Base-by-base conservation (phyloP, 2,329 filamentous ascomycete species). In the Pseudogymnoascus sp. region DNA sequence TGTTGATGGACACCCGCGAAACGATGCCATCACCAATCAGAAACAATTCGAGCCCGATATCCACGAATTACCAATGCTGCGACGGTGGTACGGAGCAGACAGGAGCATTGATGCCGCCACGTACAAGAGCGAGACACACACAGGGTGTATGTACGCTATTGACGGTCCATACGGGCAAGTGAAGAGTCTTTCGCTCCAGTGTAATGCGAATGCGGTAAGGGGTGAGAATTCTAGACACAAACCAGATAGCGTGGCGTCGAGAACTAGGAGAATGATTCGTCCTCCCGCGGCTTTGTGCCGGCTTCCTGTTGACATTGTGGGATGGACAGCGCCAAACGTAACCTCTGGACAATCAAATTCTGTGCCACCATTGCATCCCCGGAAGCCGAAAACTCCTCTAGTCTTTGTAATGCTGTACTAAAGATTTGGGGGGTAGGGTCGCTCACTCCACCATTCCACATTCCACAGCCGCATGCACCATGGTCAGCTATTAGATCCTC, bases 381-480 rank as follows among this genome's bases (percentile, higher is more conserved):
- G 50, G 33, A 56, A 56, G 50, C 50, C 50, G 50, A 56, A 56
- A 56, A 21, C 26, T 3, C 21, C 47, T 33, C 50, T 13, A 19
- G 50, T 56, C 29, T 56, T 56, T 56, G 47, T 56, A 56, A 56
- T 50, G 26, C 26, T 56, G 47, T 53, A 31, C 47, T 29, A 53
- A 53, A 11, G 14, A 31, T 3, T 19, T 56, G 19, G 50, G 13
- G 29, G 50, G 50, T 33, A 33, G n/a, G 29, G 29, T 56, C 29
- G 11, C 47, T 33, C 47, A 56, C 47, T 56, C 47, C 44, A 50
- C 44, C 44, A 29, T 50, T 16, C 44, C 47, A 56, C 47, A 56
- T 56, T 56, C 47, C 47, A 56, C 47, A 56, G 47, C 47, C 47
- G 47, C 47, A 56, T 33, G 47, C 47, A 56, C 50, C 50, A 53